A percentile compares a stretch with the other conserved stretches of the same genome.
Evolutionary conservation across 257 asterid species (phyloP).

Genomic region (Solanum bulbocastanum): DNA sequence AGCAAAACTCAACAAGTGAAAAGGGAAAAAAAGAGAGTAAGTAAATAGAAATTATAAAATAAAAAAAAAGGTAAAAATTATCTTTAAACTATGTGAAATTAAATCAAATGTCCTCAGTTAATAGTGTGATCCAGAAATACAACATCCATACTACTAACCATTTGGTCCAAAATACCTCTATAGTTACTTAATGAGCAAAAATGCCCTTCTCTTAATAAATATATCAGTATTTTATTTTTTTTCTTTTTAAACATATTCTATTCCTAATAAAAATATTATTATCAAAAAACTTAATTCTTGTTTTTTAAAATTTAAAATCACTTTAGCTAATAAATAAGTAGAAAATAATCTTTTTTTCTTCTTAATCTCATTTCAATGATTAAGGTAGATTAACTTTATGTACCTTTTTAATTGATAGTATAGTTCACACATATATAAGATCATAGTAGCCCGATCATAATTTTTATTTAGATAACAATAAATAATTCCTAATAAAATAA

Average conservation of each 20-base stretch:
- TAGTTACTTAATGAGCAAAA: background rate
- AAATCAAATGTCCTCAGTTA: too few species aligned
- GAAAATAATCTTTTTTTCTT: background rate
- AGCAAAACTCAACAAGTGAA: background rate
- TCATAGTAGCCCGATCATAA: background rate
- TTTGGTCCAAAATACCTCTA: background rate
- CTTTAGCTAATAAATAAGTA: background rate
- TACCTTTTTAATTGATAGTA: too few species aligned
- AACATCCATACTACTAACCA: too few species aligned
- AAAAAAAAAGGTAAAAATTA: too few species aligned
- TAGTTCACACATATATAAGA: background rate
- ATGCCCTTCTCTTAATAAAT: background rate
- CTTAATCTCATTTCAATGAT: background rate
- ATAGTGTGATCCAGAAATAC: too few species aligned
- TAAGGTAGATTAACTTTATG: too few species aligned
- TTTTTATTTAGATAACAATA: background rate
- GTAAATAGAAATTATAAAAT: background rate
- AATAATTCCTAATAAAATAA: too few species aligned
- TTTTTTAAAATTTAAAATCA: too few species aligned
- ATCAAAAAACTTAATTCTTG: background rate
- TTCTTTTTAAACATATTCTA: background rate
- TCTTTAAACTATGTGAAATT: background rate
- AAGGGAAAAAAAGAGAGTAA: too few species aligned
- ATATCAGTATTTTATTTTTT: too few species aligned
- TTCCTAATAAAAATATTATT: too few species aligned